A percentile compares a stretch with the other conserved stretches of the same genome.
Conservation (phyloP, 441 rosid species). For the Gossypium schwendimanii region DNA sequence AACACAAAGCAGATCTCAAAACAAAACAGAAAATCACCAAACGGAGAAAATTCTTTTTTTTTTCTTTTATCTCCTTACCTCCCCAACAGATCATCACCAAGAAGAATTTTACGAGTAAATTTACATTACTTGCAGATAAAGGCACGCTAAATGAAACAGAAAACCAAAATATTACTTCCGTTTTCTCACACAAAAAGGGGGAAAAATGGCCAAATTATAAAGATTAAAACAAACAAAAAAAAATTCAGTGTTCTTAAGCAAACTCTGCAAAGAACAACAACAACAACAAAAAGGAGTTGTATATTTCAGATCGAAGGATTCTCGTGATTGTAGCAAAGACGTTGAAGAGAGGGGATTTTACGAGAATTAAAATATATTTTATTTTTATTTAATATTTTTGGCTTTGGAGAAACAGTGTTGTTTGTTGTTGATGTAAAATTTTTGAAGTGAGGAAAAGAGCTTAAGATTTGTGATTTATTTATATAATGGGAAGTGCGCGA, state of each 20-base stretch:
- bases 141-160: conserved; percentile 22
- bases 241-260: conserved; percentile 14
- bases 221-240: conserved; percentile 4
- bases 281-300: background rate
- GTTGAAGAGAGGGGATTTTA: conserved; percentile 16
- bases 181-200: background rate
- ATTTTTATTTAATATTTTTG: background rate
- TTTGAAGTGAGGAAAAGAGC: background rate
- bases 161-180: background rate
- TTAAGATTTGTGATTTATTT: conserved; percentile 18
- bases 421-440: background rate
- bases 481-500: background rate
- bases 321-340: background rate
- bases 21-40: conserved; percentile 13
- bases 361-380: conserved; percentile 8
- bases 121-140: conserved; percentile 40
- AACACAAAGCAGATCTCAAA: conserved; percentile 45
- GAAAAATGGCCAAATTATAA: conserved; percentile 18
- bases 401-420: background rate
- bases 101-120: conserved; percentile 24
- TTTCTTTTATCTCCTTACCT: conserved; percentile 16
- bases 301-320: conserved; percentile 9
- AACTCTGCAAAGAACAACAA: background rate
- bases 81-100: conserved; percentile 22
- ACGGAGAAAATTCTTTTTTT: conserved; percentile 10